Base-by-base conservation (phyloP, 2,329 filamentous ascomycete genomes). In the Albifimbria verrucaria region DNA sequence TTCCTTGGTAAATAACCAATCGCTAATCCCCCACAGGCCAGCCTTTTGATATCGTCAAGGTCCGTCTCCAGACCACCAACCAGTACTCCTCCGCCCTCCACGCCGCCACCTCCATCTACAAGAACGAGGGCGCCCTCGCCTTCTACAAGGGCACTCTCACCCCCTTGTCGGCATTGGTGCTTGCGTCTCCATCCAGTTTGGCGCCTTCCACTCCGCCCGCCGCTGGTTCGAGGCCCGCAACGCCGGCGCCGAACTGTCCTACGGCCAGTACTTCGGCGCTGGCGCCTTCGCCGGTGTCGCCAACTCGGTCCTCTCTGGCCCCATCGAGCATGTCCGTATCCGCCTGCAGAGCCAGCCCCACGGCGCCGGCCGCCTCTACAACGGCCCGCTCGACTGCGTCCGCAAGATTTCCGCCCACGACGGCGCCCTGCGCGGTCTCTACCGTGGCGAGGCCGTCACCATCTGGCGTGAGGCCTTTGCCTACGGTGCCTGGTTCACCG, bases 91-190 rank as follows among this genome's bases (percentile, higher is more conserved):
- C 84, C 59, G 94, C 94, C 50, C 73, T 95, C 46, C 81, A 90
- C 64, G 90, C 90, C 60, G 94, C 92, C 7, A 81, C 81, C 49
- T 84, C 88, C 58, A 97, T 99, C 75, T 90, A 90, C 74, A 86
- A 84, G 65, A 87, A 90, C 65, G 94, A 99, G 72, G 94, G 94
- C 2, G 80, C 92, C 2, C 75, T 89, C 12, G 94, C 94, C 53
- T 99, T 99, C 78, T 99, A 99, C 84, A 99, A 99, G 75, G 94
- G 94, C 65, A 97, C 94, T 0, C 79, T 99, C 52, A 97, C 94
- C 5, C 94, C 94, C 80, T 99, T 52, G 83, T 99, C 53, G 94
- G 94, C 61, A 97, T 99, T 67, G 94, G 94, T 62, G 94, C 94
- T 62, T 99, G 94, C 71, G 92, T 94, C 45, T 97, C 92, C n/a